Percentiles rank a stretch among this genome's conserved stretches.
These are phyloP conservation scores for Melastoma candidum DNA, from an alignment of 441 rosid genomes.

Conservation along the genomic window DNA sequence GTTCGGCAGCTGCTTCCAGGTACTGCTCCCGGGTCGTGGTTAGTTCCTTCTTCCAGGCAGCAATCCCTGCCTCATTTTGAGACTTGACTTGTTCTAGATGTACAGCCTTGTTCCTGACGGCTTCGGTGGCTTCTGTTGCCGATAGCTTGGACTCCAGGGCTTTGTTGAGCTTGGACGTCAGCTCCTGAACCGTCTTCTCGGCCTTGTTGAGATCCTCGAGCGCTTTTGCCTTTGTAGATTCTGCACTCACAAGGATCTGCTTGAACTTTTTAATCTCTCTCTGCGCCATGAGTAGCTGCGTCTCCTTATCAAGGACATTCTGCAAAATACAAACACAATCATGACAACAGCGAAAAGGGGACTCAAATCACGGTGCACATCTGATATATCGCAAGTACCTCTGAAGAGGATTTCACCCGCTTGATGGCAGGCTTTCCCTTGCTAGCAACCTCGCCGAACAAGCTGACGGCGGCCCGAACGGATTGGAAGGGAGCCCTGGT, in stretches of 20 bases:
- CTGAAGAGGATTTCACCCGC: slow-evolving; percentile 49
- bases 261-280: slow-evolving; percentile 42
- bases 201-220: slow-evolving; percentile 48
- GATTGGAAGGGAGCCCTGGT: slow-evolving; percentile 81
- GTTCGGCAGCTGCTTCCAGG: slow-evolving; percentile 28
- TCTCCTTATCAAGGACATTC: slow-evolving; percentile 72
- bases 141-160: slow-evolving; percentile 36
- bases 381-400: slow-evolving; percentile 29
- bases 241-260: slow-evolving; percentile 36
- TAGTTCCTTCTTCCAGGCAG: slow-evolving; percentile 36
- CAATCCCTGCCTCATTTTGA: slow-evolving; percentile 18
- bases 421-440: slow-evolving; percentile 34
- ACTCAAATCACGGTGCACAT: background rate
- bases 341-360: too few species aligned
- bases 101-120: slow-evolving; percentile 37
- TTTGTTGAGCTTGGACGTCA: slow-evolving; percentile 35
- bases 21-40: slow-evolving; percentile 53
- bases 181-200: slow-evolving; percentile 38
- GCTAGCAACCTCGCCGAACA: slow-evolving; percentile 69
- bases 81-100: slow-evolving; percentile 55
- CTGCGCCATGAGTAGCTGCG: slow-evolving; percentile 50
- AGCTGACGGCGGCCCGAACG: slow-evolving; percentile 74
- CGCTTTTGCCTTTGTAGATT: slow-evolving; percentile 35
- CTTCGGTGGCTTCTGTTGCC: slow-evolving; percentile 49
- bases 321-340: slow-evolving; percentile 11